Evolutionary conservation across 2,329 filamentous ascomycete genomes (phyloP), one percentile per base, ranked within the genome.

Genomic region (Penicillium brevicompactum): DNA sequence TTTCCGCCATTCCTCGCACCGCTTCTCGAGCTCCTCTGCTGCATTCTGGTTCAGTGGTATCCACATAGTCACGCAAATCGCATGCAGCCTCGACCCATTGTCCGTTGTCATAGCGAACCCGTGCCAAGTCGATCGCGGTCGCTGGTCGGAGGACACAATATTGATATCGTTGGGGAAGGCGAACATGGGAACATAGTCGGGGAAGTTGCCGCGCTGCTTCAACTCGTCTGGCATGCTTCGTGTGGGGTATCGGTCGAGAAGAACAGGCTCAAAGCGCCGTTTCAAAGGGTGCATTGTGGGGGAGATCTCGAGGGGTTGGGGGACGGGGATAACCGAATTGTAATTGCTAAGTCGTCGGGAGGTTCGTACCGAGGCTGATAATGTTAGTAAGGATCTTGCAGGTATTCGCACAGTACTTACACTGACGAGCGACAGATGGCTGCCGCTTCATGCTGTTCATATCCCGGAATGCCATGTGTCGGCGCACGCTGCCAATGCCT

Each of bases 111-210:
- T 97, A 59, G 91, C 92, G 70, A 99, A 99, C 46, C 94, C 94
- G 75, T 99, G 94, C 94, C 94, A 99, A 22, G 92, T 97, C n/a
- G 94, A 93, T 58, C 92, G 84, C 1, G 94, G 94, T 58, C 92
- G 84, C 71, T 96, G 91, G 68, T 99, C 94, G 1, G 92, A 92
- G 1, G 94, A 97, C 9, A 97, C 91, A 49, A 99, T 94, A 60
- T 92, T 92, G 65, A 99, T 94, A 73, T 99, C 94, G 74, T 97
- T 97, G 44, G 94, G 94, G 67, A 97, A 99, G 51, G 94, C 92
- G 74, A 99, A 99, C 94, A 99, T 97, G 53, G 94, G 94, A 16
- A 99, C 91, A 68, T 97, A 99, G 70, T 99, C 94, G 1, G 94
- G 94, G 69, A 99, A 97, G 54, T 84, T 87, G 51, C 91, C 92